Base-by-base conservation (phyloP, 2,329 filamentous ascomycete species). In the Plenodomus lindquistii region DNA sequence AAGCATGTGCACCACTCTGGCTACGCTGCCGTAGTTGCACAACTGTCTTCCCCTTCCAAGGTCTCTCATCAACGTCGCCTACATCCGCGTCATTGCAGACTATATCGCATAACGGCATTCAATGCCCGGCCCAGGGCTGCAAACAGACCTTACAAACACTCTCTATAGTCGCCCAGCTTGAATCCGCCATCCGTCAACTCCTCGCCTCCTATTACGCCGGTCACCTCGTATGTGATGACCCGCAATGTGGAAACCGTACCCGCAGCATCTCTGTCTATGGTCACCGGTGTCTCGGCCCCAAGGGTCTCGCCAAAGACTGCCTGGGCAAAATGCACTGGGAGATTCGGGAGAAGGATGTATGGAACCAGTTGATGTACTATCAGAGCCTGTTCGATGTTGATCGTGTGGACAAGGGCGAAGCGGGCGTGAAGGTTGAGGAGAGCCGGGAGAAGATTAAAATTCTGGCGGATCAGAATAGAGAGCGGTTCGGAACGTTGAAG, bases 201-300 rank as follows among this genome's bases (percentile, higher is more conserved):
- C 89, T 90, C 6, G 81, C 88, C 9, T 83, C 84, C 40, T 99
- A 99, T 79, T 97, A 99, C 73, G 89, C 96, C 66, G 91, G 86
- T 51, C 95, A 90, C 86, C 83, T 99, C 5, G 80, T 90, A 34
- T 99, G 94, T 72, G 89, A 96, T 70, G 94, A 99, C 71, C 78
- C 89, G 2, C 85, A 89, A 27, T 99, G 94, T 72, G 88, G 87
- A 21, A 88, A 86, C 66, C 87, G 90, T 47, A 97, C 94, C 2
- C 84, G 93, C 40, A 91, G 96, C 70, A 92, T 97, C 79, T 89
- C 85, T 62, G 94, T 99, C 34, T 96, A 96, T 70, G 94, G 94
- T 38, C 85, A 88, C 52, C 85, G 91, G 41, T 99, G 94, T 70
- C 79, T 97, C 5, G 94, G 94, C 0, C 90, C 93, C 15, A 87